Conservation (phyloP, 331 rosid species). For the Quercus lobata region DNA sequence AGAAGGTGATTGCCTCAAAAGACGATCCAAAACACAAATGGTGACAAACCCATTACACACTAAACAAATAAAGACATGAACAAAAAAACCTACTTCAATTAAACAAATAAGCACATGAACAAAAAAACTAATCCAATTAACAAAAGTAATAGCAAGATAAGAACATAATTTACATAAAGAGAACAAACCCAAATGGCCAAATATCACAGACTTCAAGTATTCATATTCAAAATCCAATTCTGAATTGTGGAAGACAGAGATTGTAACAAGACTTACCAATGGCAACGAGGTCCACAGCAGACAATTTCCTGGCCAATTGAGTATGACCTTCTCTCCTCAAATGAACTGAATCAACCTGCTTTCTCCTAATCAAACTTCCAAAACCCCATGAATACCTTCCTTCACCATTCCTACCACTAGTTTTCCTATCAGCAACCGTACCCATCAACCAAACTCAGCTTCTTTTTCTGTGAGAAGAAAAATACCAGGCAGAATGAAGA, state of each 20-base stretch:
- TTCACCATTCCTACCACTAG: slow-evolving; percentile 12
- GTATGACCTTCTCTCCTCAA: slow-evolving; percentile 24
- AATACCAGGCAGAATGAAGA: not conserved
- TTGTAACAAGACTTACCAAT: slow-evolving; percentile 45
- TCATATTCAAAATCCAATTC: not conserved
- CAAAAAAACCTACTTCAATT: not conserved
- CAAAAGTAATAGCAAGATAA: not conserved
- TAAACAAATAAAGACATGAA: not conserved
- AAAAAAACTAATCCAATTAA: not conserved
- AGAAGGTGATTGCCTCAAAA: not conserved
- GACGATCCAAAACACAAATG: not conserved
- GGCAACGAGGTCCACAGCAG: slow-evolving; percentile 68
- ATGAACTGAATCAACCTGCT: slow-evolving; percentile 81
- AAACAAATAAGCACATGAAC: not conserved
- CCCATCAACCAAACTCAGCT: slow-evolving; percentile 3
- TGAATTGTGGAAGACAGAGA: not conserved
- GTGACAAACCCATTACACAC: not conserved
- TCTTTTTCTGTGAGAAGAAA: not conserved
- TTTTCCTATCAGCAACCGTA: slow-evolving; percentile 21
- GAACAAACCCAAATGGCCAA: not conserved
- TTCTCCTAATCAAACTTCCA: slow-evolving; percentile 65
- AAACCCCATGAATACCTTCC: slow-evolving; percentile 30
- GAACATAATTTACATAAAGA: not conserved
- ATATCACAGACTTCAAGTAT: not conserved
- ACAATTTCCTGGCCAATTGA: slow-evolving; percentile 76